Evolutionary conservation across 345 rosid genomes (phyloP), one percentile per base, ranked within the genome.

Genomic region (Melaleuca alternifolia): DNA sequence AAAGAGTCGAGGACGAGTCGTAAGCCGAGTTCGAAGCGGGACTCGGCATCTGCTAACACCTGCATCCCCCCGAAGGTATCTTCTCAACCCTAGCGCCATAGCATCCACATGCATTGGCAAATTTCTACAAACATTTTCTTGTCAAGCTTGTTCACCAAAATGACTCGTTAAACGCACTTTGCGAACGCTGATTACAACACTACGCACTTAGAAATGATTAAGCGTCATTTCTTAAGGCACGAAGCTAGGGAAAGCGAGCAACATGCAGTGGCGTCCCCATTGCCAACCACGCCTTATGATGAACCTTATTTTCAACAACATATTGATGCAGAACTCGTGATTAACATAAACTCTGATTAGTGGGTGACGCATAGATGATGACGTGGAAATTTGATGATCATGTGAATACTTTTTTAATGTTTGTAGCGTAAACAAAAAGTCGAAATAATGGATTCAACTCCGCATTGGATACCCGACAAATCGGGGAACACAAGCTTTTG

Each of bases 1-100:
- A 91, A 89, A 75, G 87, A 53, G 84, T 46, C 83, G 88, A 85
- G 44, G 85, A 87, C 28, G 81, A 71, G 81, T 71, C 81, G 81
- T 48, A 77, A 48, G 33, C 50, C 71, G 28, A 83, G 54, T 76
- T 83, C 76, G 28, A 53, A 84, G 65, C 87, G 87, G 56, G 87
- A 82, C 71, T 77, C 92, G 30, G 83, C 84, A 82, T 23, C 88
- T 56, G 86, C 89, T 15, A 85, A 65, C 71, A 46, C 18, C 48
- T 4, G 79, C 79, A 18, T 71, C 24, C 37, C 81, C 48, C 18
- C 48, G 26, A 37, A 71, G 81, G 81, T 71, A 71, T 37, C 37
- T 71, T 71, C 48, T 71, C 48, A 10, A 18, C 24, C 26, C 37
- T 21, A 16, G 46, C 77, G 16, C 46, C 77, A 62, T 2, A 30